These are phyloP conservation scores for Aureobasidium sp. DNA, from an alignment of 2,329 filamentous ascomycete species.

Conservation along the genomic window DNA sequence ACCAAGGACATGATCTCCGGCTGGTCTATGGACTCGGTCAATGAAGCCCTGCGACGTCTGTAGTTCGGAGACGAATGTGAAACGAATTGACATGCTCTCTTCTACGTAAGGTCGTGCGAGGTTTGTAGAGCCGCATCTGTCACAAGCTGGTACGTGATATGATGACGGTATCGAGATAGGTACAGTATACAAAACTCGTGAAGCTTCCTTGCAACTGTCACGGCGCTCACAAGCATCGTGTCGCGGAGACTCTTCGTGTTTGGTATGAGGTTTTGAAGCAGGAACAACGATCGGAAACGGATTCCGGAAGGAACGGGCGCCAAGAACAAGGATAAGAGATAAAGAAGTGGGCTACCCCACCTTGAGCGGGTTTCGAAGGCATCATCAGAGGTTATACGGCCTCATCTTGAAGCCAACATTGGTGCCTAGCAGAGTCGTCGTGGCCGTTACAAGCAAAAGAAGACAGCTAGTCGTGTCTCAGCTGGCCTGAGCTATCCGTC, in stretches of 20 bases:
- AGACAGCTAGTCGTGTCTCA: neutral
- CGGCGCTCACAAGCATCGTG: neutral
- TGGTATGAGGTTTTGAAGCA: neutral
- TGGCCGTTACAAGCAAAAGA: neutral
- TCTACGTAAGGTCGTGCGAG: neutral
- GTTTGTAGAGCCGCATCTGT: neutral
- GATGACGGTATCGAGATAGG: neutral
- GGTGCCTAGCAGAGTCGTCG: constrained; percentile 1
- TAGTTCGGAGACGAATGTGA: neutral
- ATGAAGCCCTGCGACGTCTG: no score
- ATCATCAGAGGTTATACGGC: neutral
- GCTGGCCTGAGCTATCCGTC: constrained; percentile 3
- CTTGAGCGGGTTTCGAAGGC: neutral
- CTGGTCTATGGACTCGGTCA: neutral
- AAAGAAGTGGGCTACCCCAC: neutral
- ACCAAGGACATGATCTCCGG: no score
- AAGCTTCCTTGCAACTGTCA: neutral
- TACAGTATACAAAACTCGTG: neutral
- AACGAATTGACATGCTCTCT: neutral
- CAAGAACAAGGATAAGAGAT: neutral
- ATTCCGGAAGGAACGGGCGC: neutral
- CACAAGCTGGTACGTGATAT: neutral
- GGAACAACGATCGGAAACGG: neutral
- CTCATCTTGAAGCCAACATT: neutral
- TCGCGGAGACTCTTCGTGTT: neutral